Evolutionary conservation across 495 filamentous ascomycete genomes (phyloP), one percentile per base, ranked within the genome.

Genomic region (Xylaria curta): DNA sequence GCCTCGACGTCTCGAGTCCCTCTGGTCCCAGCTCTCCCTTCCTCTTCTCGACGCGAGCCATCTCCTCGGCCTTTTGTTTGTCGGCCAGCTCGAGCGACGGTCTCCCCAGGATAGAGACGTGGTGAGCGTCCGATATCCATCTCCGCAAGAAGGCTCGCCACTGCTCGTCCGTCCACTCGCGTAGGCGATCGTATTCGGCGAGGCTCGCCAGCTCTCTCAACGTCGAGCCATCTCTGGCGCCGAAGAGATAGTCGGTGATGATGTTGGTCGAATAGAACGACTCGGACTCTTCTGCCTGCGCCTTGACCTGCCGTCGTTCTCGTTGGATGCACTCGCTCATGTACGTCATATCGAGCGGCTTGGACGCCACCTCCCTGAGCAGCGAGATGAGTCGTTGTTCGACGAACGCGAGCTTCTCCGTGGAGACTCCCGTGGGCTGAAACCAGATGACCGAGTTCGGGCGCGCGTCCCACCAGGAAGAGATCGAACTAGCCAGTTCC

Each of bases 171-270:
- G 80, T 87, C 97, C 97, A 98, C 54, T 84, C 82, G 72, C 92
- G 90, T 36, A 99, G 81, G 3, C 83, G 82, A 69, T 97, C 93
- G 78, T 94, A 97, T 72, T 93, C 91, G 46, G 83, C 83, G 58
- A 98, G 77, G 26, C 82, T 88, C 54, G 88, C 87, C 15, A 97
- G 80, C 56, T 92, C 86, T 54, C 87, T 85, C 75, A 98, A 82
- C 26, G 92, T 94, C 9, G 91, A 91, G 0, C 96, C 96, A 76
- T 96, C 92, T 54, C 93, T 87, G 67, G 90, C 90, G 40, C 95
- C 97, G 73, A 94, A 99, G 36, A 98, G 85, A 81, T 97, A 96
- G 75, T 98, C 95, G 17, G 89, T 91, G 74, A 98, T 96, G 53
- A 97, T 89, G 49, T 91, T 90, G 68, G 87, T 91, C 1, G 93